A percentile compares a stretch with the other conserved stretches of the same genome.
Evolutionary conservation across 257 asterid species (phyloP).

Genomic region (Fraxinus pennsylvanica): DNA sequence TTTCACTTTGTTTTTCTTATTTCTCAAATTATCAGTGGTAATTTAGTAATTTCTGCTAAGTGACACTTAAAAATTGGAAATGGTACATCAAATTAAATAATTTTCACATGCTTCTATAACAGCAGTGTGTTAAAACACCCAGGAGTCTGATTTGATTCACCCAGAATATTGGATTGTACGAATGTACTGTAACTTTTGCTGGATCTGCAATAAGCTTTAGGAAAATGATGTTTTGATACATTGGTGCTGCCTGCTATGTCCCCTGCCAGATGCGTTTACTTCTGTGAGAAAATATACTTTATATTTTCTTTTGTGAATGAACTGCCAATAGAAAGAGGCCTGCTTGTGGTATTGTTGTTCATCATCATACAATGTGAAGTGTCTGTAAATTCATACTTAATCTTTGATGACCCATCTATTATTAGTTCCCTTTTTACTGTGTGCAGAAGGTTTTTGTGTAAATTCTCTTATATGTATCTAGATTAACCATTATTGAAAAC

Average conservation of each 20-base stretch:
- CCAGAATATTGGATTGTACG: conserved; percentile 5
- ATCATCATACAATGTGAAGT: background rate
- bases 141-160: conserved; percentile 4
- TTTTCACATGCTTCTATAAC: background rate
- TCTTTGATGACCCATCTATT: background rate
- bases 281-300: background rate
- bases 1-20: background rate
- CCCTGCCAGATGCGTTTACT: background rate
- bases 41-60: conserved; percentile 11
- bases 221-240: background rate
- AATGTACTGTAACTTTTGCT: background rate
- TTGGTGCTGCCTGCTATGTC: background rate
- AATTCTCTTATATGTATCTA: background rate
- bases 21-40: background rate
- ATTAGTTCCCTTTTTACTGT: background rate
- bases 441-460: conserved; percentile 2
- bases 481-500: background rate
- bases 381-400: background rate
- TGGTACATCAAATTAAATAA: conserved; percentile 1
- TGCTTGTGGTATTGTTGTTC: background rate
- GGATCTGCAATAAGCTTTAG: background rate
- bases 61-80: conserved; percentile 1
- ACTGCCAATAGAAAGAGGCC: background rate
- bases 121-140: conserved; percentile 1
- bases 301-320: background rate